Conservation (phyloP, 352 stramenopile genomes). For the Hyaloperonospora arabidopsidis region DNA sequence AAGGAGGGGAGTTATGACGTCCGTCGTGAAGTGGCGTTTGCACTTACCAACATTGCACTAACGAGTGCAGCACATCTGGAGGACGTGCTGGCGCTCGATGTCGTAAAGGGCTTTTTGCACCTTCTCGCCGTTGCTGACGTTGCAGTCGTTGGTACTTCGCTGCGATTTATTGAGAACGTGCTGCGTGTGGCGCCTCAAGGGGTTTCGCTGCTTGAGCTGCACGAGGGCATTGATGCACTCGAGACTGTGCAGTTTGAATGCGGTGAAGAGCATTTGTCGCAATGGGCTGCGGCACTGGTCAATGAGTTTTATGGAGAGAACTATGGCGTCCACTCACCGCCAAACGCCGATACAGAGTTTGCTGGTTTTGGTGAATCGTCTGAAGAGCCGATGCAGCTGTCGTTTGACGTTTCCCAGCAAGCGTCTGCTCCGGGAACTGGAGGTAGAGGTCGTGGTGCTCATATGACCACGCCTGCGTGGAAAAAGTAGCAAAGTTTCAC, state of each 20-base stretch:
- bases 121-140: conserved; percentile 53
- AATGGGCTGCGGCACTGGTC: conserved; percentile 62
- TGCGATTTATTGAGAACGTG: conserved; percentile 76
- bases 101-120: conserved; percentile 50
- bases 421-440: conserved; percentile 20
- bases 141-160: conserved; percentile 63
- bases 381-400: conserved; percentile 17
- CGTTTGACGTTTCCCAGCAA: conserved; percentile 14
- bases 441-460: conserved; percentile 34
- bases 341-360: conserved; percentile 12
- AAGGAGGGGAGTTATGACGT: conserved; percentile 56
- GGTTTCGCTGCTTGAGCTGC: conserved; percentile 46
- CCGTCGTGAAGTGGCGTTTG: conserved; percentile 66
- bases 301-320: conserved; percentile 82
- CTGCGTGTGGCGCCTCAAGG: conserved; percentile 49
- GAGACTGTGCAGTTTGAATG: conserved; percentile 72
- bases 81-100: conserved; percentile 47
- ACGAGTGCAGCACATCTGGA: conserved; percentile 43
- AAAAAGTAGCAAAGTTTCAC: conserved; percentile 7
- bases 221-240: conserved; percentile 69
- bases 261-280: conserved; percentile 45
- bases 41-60: conserved; percentile 63
- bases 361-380: conserved; percentile 7
- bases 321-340: conserved; percentile 67
- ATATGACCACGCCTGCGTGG: conserved; percentile 16